Base-by-base conservation (phyloP, 805 yeast genomes). In the Hanseniaspora mollemarum region DNA sequence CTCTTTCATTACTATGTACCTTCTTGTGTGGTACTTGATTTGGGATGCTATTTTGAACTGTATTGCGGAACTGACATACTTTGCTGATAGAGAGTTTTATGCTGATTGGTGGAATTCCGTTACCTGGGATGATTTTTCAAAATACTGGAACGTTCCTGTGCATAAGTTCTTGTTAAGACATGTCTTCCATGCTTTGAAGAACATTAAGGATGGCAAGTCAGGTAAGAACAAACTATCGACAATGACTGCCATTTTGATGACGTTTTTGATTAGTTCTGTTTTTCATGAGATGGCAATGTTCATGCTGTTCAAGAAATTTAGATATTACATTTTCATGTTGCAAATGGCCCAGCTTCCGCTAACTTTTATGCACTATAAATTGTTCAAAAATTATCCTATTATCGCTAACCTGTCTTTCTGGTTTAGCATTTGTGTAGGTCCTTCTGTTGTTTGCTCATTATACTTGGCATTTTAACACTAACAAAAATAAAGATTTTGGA, bases 101-200 rank as follows among this genome's bases (percentile, higher is more conserved):
- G 90, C 94, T 2, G 84, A 87, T 40, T 94, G 98, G 98, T 92
- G 99, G 98, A 86, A 88, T 58, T 84, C 94, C 54, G 78, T 82
- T 18, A 83, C 86, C 38, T 92, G 96, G 96, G 84, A 84, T 52
- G 88, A 88, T 62, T 92, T 85, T 64, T 82, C 96, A 10, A 73
- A 96, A 56, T 79, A 83, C 55, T 94, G 99, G 98, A 92, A 92
- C 63, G 75, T 77, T 9, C 96, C 97, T 0, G 97, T 92, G 21
- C 96, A 92, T 63, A 76, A 78, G 60, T 92, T 92, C 58, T 68
- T 92, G 53, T 69, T 88, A 41, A 75, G 97, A 56, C 99, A 94
- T 62, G 97, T 92, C 2, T 94, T 92, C 64, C 96, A 88, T 62
- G 80, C 94, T 24, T 40, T 48, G n/a, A 39, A 48, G n/a, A 48